These are phyloP conservation scores for Aaosphaeria pasadenensis DNA, from an alignment of 2,329 filamentous ascomycete species.

Conservation along the genomic window DNA sequence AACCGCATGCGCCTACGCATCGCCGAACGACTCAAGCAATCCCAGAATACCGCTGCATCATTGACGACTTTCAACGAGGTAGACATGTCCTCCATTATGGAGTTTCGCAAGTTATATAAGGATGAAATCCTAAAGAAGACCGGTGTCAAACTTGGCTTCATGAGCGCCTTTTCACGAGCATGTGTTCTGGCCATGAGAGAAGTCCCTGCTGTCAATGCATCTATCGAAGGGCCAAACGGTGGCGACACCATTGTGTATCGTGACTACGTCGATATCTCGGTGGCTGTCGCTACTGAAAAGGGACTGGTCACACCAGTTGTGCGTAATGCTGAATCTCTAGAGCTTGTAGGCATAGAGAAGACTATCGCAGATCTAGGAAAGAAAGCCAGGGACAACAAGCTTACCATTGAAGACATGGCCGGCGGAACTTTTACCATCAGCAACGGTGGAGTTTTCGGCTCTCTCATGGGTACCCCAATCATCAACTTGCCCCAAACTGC, in stretches of 20 bases:
- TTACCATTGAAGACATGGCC: slow-evolving; percentile 99
- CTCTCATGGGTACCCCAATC: slow-evolving; percentile 95
- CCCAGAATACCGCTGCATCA: slow-evolving; percentile 95
- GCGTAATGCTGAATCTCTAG: slow-evolving; percentile 84
- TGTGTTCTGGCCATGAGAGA: slow-evolving; percentile 91
- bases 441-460: slow-evolving; percentile 95
- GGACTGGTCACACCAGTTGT: slow-evolving; percentile 95
- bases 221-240: slow-evolving; percentile 90
- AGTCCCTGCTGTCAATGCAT: slow-evolving; percentile 91
- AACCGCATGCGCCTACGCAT: slow-evolving; percentile 98
- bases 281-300: slow-evolving; percentile 96
- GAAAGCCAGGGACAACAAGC: slow-evolving; percentile 95
- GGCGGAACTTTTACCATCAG: slow-evolving; percentile 97
- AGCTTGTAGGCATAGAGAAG: slow-evolving; percentile 85
- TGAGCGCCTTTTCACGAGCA: slow-evolving; percentile 94
- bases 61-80: slow-evolving; percentile 99
- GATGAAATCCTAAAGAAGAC: slow-evolving; percentile 94
- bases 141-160: slow-evolving; percentile 97
- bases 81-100: slow-evolving; percentile 97
- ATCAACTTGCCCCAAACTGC: slow-evolving; percentile 95
- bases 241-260: slow-evolving; percentile 98
- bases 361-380: slow-evolving; percentile 90
- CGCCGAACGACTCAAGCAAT: slow-evolving; percentile 96
- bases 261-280: slow-evolving; percentile 96
- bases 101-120: slow-evolving; percentile 96